These are phyloP conservation scores for Dryadomyces quercus-mongolicae DNA, from an alignment of 2,329 filamentous ascomycete species.

Conservation along the genomic window DNA sequence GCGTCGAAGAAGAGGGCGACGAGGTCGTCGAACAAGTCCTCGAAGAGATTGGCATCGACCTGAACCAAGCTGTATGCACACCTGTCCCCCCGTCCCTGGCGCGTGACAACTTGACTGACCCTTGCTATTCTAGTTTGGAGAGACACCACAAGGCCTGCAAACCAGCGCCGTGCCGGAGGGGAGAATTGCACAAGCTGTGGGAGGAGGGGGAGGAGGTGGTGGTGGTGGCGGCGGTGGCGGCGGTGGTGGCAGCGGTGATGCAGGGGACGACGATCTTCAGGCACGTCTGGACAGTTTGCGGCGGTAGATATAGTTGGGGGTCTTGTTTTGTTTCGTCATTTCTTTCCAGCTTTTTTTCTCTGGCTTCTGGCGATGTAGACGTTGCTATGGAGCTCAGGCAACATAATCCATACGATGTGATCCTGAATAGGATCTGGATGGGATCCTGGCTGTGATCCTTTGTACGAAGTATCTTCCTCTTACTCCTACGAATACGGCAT, in stretches of 20 bases:
- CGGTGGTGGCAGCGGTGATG: slow-evolving; percentile 30
- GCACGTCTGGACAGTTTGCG: slow-evolving; percentile 82
- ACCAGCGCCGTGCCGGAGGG: slow-evolving; percentile 60
- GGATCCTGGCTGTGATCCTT: no score
- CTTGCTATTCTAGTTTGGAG: slow-evolving; percentile 55
- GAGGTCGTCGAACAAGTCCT: slow-evolving; percentile 94
- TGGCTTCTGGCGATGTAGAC: no score
- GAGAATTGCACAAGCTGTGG: slow-evolving; percentile 77
- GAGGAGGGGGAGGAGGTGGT: slow-evolving; percentile 45
- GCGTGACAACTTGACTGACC: background rate
- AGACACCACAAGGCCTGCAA: slow-evolving; percentile 78
- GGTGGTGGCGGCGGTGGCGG: slow-evolving; percentile 10
- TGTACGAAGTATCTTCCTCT: no score
- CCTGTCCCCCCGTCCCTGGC: background rate
- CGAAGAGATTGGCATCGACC: slow-evolving; percentile 91
- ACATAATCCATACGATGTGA: no score
- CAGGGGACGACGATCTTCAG: slow-evolving; percentile 85
- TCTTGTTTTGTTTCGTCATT: background rate
- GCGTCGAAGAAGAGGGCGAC: slow-evolving; percentile 87
- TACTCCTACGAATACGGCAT: no score
- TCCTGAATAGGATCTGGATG: no score
- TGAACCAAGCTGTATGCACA: slow-evolving; percentile 64
- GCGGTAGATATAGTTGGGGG: slow-evolving; percentile 26
- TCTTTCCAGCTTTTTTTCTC: background rate
- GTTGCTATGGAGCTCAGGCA: no score